Base-by-base conservation (phyloP, 2,329 filamentous ascomycete species). In the Ceratocystis ficicola region DNA sequence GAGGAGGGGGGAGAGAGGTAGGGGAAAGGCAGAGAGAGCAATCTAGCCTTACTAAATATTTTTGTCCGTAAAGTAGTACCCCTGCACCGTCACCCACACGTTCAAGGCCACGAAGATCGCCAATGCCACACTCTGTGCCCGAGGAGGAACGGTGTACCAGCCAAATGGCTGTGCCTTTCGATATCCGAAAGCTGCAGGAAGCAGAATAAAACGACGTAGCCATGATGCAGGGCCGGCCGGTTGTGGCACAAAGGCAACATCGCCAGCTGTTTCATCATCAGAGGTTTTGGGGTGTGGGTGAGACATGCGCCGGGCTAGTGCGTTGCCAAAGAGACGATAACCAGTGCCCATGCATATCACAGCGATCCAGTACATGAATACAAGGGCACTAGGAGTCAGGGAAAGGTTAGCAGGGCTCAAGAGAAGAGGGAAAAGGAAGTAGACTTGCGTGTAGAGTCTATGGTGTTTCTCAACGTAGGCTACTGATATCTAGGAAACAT, bases 141-240 rank as follows among this genome's bases (percentile, higher is more conserved):
- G 71, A 0, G 77, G 76, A 0, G 78, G 78, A 0, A 79, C 73
- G 0, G 77, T 79, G 64, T 74, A 77, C 73, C 77, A 79, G 36
- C 77, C 76, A 2, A 77, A 73, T 25, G 77, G 76, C 50, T 79
- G 76, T 0, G 78, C 74, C 63, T 74, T 77, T 17, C 73, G 72
- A 44, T 76, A 72, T 0, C 79, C 78, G 60, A 80, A 79, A 0
- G 77, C 75, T 0, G 78, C 77, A 0, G 78, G 77, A 0, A 77
- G 67, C 0, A 72, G 70, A 0, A 79, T 57, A 2, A 73, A 72
- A 36, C 72, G 72, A 52, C 74, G 72, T 17, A 76, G 41, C 73
- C 75, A 76, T 0, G 69, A 68, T 4, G 68, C 69, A 1, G 63
- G 30, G n/a, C 46, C 52, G 25, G 66, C 65, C 50, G 65, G 59